Conservation (phyloP, 305 asterid genomes). For the Nicotiana rustica region DNA sequence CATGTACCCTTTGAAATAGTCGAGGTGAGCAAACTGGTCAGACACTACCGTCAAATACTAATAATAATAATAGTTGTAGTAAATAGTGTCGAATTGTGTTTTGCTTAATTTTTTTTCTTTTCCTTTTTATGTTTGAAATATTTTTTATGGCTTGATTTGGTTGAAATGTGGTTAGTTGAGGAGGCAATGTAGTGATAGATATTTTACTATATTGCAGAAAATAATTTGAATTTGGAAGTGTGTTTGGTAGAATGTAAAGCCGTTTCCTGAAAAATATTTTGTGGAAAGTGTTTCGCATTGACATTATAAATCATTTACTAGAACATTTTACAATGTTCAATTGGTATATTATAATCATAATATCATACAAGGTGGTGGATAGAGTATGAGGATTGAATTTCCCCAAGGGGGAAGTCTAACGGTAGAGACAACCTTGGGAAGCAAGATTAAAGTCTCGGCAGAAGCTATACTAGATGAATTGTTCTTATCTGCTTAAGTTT, state of each 20-base stretch:
- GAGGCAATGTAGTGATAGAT: background rate
- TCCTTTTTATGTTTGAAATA: background rate
- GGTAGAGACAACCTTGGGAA: background rate
- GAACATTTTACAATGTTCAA: background rate
- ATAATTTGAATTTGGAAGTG: background rate
- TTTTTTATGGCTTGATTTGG: background rate
- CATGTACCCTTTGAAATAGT: too few species aligned
- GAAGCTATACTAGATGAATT: background rate
- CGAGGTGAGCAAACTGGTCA: too few species aligned
- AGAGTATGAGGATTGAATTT: background rate
- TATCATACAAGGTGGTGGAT: background rate
- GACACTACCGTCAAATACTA: too few species aligned
- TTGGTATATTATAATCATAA: background rate
- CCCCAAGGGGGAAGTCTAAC: background rate
- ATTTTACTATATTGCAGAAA: background rate
- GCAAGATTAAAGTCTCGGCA: slow-evolving; percentile 24
- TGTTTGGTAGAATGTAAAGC: background rate
- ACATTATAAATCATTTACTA: background rate
- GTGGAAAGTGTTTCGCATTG: background rate
- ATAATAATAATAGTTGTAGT: too few species aligned
- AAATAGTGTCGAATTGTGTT: background rate
- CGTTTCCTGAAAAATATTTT: background rate
- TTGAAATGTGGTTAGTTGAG: background rate
- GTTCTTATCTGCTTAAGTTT: background rate
- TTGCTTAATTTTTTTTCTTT: background rate